Evolutionary conservation across 345 rosid genomes (phyloP).

Genomic region (Capsella bursapastoris): DNA sequence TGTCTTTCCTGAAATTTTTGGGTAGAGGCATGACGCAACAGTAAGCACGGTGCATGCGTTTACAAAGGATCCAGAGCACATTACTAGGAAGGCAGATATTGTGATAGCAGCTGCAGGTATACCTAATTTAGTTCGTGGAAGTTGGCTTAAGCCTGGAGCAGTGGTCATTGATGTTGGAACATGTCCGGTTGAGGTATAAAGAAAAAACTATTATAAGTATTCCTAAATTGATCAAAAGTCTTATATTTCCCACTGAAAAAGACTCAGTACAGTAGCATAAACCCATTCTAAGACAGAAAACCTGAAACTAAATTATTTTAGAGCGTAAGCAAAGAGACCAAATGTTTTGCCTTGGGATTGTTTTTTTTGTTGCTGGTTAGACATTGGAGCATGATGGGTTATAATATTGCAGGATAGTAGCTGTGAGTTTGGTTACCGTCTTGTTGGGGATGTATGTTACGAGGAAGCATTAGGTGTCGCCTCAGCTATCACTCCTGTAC

Average conservation of each 20-base stretch:
- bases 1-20: constrained; percentile 41
- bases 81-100: constrained; percentile 77
- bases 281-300: not conserved
- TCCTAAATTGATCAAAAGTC: not conserved
- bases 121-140: constrained; percentile 80
- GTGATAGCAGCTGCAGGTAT: constrained; percentile 84
- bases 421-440: constrained; percentile 73
- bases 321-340: constrained; percentile 13
- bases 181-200: constrained; percentile 70
- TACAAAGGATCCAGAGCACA: constrained; percentile 68
- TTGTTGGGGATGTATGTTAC: constrained; percentile 81
- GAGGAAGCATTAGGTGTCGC: constrained; percentile 81
- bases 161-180: constrained; percentile 92
- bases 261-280: not conserved
- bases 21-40: constrained; percentile 91
- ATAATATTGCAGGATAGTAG: constrained; percentile 64
- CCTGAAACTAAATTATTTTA: not conserved
- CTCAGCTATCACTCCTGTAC: constrained; percentile 86
- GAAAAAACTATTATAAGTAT: not conserved
- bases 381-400: constrained; percentile 20
- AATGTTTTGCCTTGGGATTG: not conserved
- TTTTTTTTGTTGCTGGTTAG: constrained; percentile 2
- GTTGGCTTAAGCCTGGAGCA: constrained; percentile 87
- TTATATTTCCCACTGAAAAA: not conserved
- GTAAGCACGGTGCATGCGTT: constrained; percentile 78